These are phyloP conservation scores for Parathielavia hyrcaniae DNA, from an alignment of 495 filamentous ascomycete species.

Conservation along the genomic window DNA sequence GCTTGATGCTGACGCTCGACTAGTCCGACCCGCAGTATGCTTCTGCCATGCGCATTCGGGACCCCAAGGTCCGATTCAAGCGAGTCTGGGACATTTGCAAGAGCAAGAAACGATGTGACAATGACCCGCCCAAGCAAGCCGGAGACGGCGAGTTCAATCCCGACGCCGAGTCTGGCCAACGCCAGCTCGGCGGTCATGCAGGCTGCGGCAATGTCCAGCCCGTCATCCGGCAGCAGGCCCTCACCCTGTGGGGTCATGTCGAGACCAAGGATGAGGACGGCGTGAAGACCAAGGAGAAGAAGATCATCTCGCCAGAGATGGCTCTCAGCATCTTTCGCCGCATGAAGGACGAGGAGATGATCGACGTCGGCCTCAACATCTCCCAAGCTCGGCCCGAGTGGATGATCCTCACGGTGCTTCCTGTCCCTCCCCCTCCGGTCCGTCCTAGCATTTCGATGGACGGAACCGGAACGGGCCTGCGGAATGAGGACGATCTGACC, in stretches of 20 bases:
- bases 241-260: constrained; percentile 60
- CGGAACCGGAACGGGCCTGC: constrained; percentile 74
- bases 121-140: constrained; percentile 59
- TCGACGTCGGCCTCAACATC: constrained; percentile 81
- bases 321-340: constrained; percentile 78
- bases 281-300: constrained; percentile 78
- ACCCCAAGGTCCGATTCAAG: constrained; percentile 90
- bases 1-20: constrained; percentile 57
- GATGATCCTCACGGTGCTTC: constrained; percentile 94
- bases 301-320: constrained; percentile 71
- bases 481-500: constrained; percentile 96
- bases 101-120: constrained; percentile 73
- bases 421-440: constrained; percentile 91
- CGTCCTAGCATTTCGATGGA: constrained; percentile 93
- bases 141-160: constrained; percentile 47
- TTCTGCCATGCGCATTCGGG: constrained; percentile 72
- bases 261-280: constrained; percentile 61
- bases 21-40: constrained; percentile 79
- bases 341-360: constrained; percentile 72
- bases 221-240: constrained; percentile 73
- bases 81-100: constrained; percentile 84
- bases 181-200: constrained; percentile 52
- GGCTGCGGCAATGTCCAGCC: constrained; percentile 92
- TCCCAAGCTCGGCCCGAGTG: constrained; percentile 94
- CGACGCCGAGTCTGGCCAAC: constrained; percentile 36